Conservation (phyloP, 768 basidiomycete genomes). For the Pisolithus microcarpus region DNA sequence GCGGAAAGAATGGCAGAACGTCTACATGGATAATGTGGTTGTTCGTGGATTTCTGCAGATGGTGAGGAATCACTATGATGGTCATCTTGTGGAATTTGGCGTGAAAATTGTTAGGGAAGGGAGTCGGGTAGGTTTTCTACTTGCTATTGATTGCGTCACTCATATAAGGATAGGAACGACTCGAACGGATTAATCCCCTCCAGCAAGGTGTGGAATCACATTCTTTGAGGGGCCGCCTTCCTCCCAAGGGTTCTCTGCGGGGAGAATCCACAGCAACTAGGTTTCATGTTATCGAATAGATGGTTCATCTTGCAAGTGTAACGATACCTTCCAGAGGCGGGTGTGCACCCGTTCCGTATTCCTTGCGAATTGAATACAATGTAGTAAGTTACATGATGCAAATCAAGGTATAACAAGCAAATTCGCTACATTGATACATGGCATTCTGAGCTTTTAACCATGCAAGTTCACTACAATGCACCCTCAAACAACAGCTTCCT, state of each 20-base stretch:
- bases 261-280: conserved; percentile 17
- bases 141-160: not conserved
- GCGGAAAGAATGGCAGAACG: conserved; percentile 30
- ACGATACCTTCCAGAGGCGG: too few relatives aligned
- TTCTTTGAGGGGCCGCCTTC: conserved; percentile 16
- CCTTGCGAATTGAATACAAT: too few relatives aligned
- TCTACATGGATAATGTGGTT: conserved; percentile 24
- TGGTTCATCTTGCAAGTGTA: too few relatives aligned
- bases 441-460: not conserved
- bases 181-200: conserved; percentile 3
- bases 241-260: conserved; percentile 14
- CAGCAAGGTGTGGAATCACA: conserved; percentile 3
- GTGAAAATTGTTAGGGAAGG: conserved; percentile 13
- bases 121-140: conserved; percentile 6
- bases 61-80: conserved; percentile 21
- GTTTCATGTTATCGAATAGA: not conserved
- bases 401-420: too few relatives aligned
- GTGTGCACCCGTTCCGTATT: too few relatives aligned
- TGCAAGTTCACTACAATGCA: conserved; percentile 12
- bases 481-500: conserved; percentile 31
- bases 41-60: conserved; percentile 18
- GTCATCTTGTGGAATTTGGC: conserved; percentile 17
- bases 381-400: too few relatives aligned
- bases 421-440: not conserved
- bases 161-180: conserved; percentile 7